Base-by-base conservation (phyloP, 2,329 filamentous ascomycete genomes). In the Xylariaceae sp. region DNA sequence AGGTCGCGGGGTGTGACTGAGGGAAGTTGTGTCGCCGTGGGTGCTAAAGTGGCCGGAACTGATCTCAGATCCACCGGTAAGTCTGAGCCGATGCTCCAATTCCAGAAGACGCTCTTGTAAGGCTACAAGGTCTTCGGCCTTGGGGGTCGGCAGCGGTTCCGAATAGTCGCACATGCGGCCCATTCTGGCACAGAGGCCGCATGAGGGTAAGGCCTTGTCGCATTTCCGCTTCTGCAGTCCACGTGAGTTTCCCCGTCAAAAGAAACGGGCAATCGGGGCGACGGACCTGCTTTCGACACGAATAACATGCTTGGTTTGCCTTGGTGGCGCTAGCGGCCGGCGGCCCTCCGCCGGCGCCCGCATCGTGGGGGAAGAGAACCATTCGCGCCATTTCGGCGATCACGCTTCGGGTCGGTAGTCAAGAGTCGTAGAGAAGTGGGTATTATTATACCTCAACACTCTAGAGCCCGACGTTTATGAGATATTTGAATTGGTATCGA, bases 141-240 rank as follows among this genome's bases (percentile, higher is more conserved):
- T 75, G 1, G 75, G 74, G 9, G 68, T 57, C 9, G 71, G 68
- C 18, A 65, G 57, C 16, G 65, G 57, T 42, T 77, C 72, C 16
- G 69, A 71, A 60, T 78, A 79, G 58, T 79, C 76, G 66, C 76
- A 79, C 20, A 58, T 54, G 12, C 76, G 70, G 32, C 69, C 68
- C 71, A 78, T 75, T 10, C 77, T 71, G 19, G 63, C 62, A 65
- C 81, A 83, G 3, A 82, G 71, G 2, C 72, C 68, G 64, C 81
- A 83, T 16, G 69, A 65, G 14, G 81, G 81, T 1, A 82, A 61
- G 3, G 61, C 64, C 67, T 82, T 83, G 72, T 80, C 76, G 64
- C 81, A 83, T 71, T 75, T 79, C 43, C 80, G 72, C 69, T 83
- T 83, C 65, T 82, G 76, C 58, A 74, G 32, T 37, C 32, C 12